Conservation (phyloP, 805 yeast species). For the Sporopachydermia quercuum region DNA sequence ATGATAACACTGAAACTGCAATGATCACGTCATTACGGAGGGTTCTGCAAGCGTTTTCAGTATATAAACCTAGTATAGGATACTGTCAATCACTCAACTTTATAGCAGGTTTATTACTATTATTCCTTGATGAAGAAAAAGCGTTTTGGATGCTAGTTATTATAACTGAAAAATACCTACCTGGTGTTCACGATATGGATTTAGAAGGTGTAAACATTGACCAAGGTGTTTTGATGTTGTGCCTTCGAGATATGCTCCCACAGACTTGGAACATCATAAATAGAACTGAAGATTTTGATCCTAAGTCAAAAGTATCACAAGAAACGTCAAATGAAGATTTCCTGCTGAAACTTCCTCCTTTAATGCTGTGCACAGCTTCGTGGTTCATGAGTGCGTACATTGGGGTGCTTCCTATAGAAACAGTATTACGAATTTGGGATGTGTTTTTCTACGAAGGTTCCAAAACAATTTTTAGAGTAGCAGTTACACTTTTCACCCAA, state of each 20-base stretch:
- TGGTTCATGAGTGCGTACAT: constrained; percentile 99
- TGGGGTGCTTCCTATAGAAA: constrained; percentile 78
- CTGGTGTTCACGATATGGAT: constrained; percentile 82
- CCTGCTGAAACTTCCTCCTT: constrained; percentile 69
- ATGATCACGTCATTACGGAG: constrained; percentile 61
- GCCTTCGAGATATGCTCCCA: constrained; percentile 74
- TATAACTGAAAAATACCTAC: constrained; percentile 69
- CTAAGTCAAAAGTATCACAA: constrained; percentile 16
- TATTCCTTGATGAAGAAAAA: constrained; percentile 80
- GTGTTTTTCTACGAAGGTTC: constrained; percentile 87
- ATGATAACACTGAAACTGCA: constrained; percentile 32
- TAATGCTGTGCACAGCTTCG: constrained; percentile 84
- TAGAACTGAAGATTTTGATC: constrained; percentile 21
- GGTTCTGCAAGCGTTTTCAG: constrained; percentile 71
- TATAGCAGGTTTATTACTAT: constrained; percentile 69
- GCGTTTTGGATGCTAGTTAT: constrained; percentile 95
- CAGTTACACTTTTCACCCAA: constrained; percentile 64
- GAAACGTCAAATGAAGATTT: constrained; percentile 29
- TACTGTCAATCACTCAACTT: constrained; percentile 94
- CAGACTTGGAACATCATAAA: constrained; percentile 51
- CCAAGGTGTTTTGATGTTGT: constrained; percentile 85
- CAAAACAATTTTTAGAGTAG: constrained; percentile 67
- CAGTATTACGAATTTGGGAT: constrained; percentile 87
- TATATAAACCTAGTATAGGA: constrained; percentile 79
- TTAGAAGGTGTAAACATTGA: constrained; percentile 91